Evolutionary conservation across 345 rosid species (phyloP).

Genomic region (Aquilaria malaccensis): DNA sequence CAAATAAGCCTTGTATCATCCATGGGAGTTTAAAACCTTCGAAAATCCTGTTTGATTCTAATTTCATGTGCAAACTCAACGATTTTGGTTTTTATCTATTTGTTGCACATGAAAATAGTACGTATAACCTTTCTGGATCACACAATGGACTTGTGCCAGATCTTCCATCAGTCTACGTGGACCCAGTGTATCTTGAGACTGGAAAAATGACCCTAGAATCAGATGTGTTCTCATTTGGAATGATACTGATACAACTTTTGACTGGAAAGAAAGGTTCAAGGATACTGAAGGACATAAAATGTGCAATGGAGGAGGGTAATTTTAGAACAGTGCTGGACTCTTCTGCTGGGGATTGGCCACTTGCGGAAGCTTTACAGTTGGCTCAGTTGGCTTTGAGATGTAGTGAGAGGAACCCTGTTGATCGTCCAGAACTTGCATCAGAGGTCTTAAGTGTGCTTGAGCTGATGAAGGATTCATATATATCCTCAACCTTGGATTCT

Average conservation of each 20-base stretch:
- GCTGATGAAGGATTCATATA: slow-evolving; percentile 37
- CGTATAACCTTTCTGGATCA: background rate
- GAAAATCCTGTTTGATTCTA: slow-evolving; percentile 72
- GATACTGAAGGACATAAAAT: slow-evolving; percentile 45
- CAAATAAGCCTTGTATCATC: slow-evolving; percentile 60
- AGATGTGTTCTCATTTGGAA: slow-evolving; percentile 72
- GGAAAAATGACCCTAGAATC: slow-evolving; percentile 49
- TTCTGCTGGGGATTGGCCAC: slow-evolving; percentile 80
- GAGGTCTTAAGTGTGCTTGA: slow-evolving; percentile 47
- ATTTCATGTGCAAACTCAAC: slow-evolving; percentile 55
- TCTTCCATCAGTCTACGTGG: slow-evolving; percentile 27
- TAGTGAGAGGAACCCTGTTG: slow-evolving; percentile 37
- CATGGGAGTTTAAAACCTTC: slow-evolving; percentile 84
- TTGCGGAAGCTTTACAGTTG: slow-evolving; percentile 42
- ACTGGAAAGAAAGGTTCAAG: slow-evolving; percentile 52
- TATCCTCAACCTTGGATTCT: slow-evolving; percentile 21
- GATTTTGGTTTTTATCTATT: slow-evolving; percentile 58
- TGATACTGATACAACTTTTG: slow-evolving; percentile 69
- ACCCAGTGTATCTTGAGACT: slow-evolving; percentile 46
- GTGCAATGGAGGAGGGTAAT: slow-evolving; percentile 59
- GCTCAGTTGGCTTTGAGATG: slow-evolving; percentile 65
- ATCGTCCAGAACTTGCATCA: slow-evolving; percentile 51
- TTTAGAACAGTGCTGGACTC: slow-evolving; percentile 47
- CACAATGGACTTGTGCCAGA: slow-evolving; percentile 9
- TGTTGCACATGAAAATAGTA: slow-evolving; percentile 26